Base-by-base conservation (phyloP, 1,284 basidiomycete genomes). In the Ganoderma lingzhi region DNA sequence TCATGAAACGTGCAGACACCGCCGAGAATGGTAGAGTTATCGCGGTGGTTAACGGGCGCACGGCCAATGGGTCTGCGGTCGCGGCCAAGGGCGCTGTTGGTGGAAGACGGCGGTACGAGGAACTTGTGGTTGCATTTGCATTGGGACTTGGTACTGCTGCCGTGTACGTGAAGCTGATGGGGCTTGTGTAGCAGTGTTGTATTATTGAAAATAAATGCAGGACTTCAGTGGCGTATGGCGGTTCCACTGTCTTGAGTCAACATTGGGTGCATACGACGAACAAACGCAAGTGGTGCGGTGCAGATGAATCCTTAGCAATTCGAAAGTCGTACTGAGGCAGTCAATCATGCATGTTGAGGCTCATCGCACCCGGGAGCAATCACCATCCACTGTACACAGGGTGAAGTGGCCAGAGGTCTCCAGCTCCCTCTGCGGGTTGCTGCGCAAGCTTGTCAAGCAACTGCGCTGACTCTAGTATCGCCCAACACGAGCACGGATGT, bases 51-150 rank as follows among this genome's bases (percentile, higher is more conserved):
- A 68, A 61, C 35, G 65, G 66, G 37, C 28, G 30, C 30, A 17
- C 30, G n/a, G 23, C 48, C 8, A 51, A 8, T 5, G 48, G 62
- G 2, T 12, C n/a, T 19, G 64, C 56, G 23, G 39, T 37, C 4
- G 66, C 70, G 37, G 65, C 30, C 12, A 44, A 41, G 58, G 14
- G 35, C 4, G 59, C n/a, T 6, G 23, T 23, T 30, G n/a, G 15
- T 30, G n/a, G 58, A 28, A 41, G 64, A 37, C 64, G 63, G 63
- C 70, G 73, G 12, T 51, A 70, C 37, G 63, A 69, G 45, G 72
- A 72, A 63, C 70, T 73, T 58, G 62, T 67, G 30, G 39, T 74
- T 6, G 76, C 73, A 39, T 76, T 77, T 64, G 65, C 67, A 30
- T 15, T 76, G 61, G 76, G 76, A 0, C 12, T 76, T 12, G 67